phyloP scores from a whole-genome alignment of 164 flowering plant species.

The Tetracentron sinense region DNA sequence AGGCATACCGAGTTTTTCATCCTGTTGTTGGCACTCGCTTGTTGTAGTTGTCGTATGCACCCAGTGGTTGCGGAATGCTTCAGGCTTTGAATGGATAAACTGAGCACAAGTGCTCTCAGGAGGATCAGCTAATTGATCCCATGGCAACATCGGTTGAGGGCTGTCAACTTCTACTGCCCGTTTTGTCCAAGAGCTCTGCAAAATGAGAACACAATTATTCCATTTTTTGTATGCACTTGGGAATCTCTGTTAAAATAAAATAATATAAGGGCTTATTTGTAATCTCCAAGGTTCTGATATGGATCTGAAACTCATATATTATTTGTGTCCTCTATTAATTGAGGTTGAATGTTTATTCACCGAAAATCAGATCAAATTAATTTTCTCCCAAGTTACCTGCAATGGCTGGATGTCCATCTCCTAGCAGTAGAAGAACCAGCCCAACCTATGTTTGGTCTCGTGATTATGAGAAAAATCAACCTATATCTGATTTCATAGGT shows the following conservation, averaged over 20 bases:
- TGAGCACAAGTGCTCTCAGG: conserved; percentile 62
- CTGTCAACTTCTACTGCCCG: conserved; percentile 47
- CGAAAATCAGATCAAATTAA: too few relatives aligned
- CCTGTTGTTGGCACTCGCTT: conserved; percentile 26
- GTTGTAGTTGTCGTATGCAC: conserved; percentile 22
- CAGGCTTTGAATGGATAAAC: conserved; percentile 44
- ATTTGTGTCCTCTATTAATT: too few relatives aligned
- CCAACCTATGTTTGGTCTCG: too few relatives aligned
- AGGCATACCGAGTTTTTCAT: conserved; percentile 40
- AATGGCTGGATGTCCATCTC: too few relatives aligned
- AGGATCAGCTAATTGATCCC: conserved; percentile 37
- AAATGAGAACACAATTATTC: conserved; percentile 4
- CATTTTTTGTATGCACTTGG: neutral
- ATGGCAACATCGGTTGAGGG: conserved; percentile 33
- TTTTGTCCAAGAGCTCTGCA: conserved; percentile 72
- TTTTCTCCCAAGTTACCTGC: too few relatives aligned
- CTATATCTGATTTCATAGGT: too few relatives aligned
- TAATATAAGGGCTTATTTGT: too few relatives aligned
- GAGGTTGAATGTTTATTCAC: too few relatives aligned
- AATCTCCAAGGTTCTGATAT: too few relatives aligned
- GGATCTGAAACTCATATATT: too few relatives aligned
- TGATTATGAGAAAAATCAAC: too few relatives aligned
- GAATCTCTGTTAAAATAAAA: neutral
- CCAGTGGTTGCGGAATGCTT: conserved; percentile 30
- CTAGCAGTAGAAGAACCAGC: too few relatives aligned